phyloP scores from a whole-genome alignment of 306 rosid species.

The Begonia fuchsioides region DNA sequence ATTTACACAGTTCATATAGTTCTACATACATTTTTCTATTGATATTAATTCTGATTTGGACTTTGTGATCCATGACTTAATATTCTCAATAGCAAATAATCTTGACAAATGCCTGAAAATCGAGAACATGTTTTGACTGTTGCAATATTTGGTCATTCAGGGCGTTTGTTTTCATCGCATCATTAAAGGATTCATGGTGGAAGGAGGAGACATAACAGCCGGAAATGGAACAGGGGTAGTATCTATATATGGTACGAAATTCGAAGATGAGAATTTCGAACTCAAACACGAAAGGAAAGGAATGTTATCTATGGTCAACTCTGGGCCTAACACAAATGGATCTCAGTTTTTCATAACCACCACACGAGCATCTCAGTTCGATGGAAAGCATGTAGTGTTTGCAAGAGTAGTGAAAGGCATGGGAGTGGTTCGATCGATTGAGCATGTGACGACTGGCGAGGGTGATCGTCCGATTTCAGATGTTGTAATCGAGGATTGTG shows the following conservation, averaged over 20 bases:
- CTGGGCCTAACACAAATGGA: conserved; percentile 46
- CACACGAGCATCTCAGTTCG: conserved; percentile 46
- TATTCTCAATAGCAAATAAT: neutral
- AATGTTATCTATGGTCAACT: conserved; percentile 54
- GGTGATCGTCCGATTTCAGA: conserved; percentile 29
- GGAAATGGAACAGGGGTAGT: conserved; percentile 63
- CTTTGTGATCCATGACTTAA: too few relatives aligned
- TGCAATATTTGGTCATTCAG: conserved; percentile 9
- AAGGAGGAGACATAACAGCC: conserved; percentile 66
- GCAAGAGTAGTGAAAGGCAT: conserved; percentile 62
- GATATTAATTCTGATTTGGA: too few relatives aligned
- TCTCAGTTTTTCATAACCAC: conserved; percentile 56
- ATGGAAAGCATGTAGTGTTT: conserved; percentile 68
- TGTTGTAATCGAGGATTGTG: conserved; percentile 43
- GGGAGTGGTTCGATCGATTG: conserved; percentile 55
- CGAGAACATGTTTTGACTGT: neutral
- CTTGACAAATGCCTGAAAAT: neutral
- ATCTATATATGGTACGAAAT: conserved; percentile 50
- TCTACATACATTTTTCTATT: too few relatives aligned
- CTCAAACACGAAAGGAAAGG: conserved; percentile 73
- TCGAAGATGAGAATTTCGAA: conserved; percentile 60
- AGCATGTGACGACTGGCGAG: conserved; percentile 28
- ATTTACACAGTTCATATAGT: too few relatives aligned
- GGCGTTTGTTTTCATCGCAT: conserved; percentile 54
- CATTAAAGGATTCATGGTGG: conserved; percentile 64